Base-by-base conservation (phyloP, 148 eudicot species). In the Linanthus parryae region DNA sequence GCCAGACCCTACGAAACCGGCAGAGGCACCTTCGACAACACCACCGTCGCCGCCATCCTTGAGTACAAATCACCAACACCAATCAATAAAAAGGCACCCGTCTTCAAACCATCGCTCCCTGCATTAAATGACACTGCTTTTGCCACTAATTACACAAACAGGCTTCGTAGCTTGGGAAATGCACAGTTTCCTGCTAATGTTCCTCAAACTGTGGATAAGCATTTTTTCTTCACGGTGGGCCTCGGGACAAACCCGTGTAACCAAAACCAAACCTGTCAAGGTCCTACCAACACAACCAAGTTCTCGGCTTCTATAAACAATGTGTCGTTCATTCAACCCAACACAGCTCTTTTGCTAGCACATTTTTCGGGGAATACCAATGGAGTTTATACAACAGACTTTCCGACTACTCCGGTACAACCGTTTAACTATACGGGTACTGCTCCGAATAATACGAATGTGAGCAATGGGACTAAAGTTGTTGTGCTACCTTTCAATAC, bases 341-440 rank as follows among this genome's bases (percentile, higher is more conserved):
- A 57, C 13, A 67, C 61, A 24, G 87, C 84, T 3, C 60, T 84
- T 15, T 75, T 84, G 1, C 82, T 77, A 57, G 54, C 84, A 7
- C 85, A 83, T 48, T 84, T 54, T 39, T 52, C 36, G 13, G 61
- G 59, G 27, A 56, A 68, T 34, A 62, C 77, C 0, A 66, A 46
- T n/a, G 82, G 82, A 8, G 82, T 81, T 4, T 78, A 67, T 53
- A 40, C 77, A 15, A 17, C 73, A 3, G 57, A 77, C 58, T 78
- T 84, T 25, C 94, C 94, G 1, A 42, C 54, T 1, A 72, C 58
- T 6, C 87, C 84, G 1, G 37, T 57, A 0, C 11, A 52, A 26
- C 64, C 70, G 36, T 85, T 81, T 44, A 75, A 85, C 25, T 85
- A 78, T 62, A 81, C 85, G 0, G 82, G 84, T 18, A 71, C 61